A percentile compares a stretch with the other conserved stretches of the same genome.
These are phyloP conservation scores for Coniophora puteana DNA, from an alignment of 1,284 basidiomycete species.

Conservation along the genomic window DNA sequence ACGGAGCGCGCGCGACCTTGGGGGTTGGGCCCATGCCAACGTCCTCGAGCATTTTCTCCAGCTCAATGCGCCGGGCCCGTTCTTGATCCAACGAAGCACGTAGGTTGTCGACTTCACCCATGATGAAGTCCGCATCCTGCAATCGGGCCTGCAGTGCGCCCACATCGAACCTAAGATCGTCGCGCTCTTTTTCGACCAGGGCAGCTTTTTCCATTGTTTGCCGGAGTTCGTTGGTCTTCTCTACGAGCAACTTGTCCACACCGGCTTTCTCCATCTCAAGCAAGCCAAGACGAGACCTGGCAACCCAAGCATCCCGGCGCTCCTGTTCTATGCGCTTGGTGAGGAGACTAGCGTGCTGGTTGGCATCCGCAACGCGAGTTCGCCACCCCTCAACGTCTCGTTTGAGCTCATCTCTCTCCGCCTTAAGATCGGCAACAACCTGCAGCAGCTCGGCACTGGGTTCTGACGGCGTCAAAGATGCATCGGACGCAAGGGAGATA, in stretches of 20 bases:
- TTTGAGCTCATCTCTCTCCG: conserved; percentile 76
- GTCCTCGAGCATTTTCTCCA: conserved; percentile 43
- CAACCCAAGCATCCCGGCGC: conserved; percentile 72
- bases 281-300: conserved; percentile 57
- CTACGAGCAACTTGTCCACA: conserved; percentile 44
- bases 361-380: conserved; percentile 61
- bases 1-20: conserved; percentile 13
- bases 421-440: conserved; percentile 70
- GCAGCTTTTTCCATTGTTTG: conserved; percentile 31
- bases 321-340: conserved; percentile 65
- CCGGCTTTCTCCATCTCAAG: conserved; percentile 61
- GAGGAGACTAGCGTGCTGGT: conserved; percentile 55
- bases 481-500: conserved; percentile 49
- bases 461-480: conserved; percentile 37
- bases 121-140: conserved; percentile 23
- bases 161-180: conserved; percentile 31
- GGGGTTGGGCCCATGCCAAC: conserved; percentile 28
- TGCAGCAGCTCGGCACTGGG: conserved; percentile 71
- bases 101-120: conserved; percentile 32
- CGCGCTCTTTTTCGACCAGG: conserved; percentile 27
- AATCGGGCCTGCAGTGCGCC: conserved; percentile 30
- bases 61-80: conserved; percentile 30
- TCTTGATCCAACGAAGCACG: conserved; percentile 34
- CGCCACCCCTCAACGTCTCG: conserved; percentile 76
- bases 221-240: conserved; percentile 33